A percentile compares a stretch with the other conserved stretches of the same genome.
Conservation (phyloP, 2,329 filamentous ascomycete genomes). For the Pyricularia sp. region DNA sequence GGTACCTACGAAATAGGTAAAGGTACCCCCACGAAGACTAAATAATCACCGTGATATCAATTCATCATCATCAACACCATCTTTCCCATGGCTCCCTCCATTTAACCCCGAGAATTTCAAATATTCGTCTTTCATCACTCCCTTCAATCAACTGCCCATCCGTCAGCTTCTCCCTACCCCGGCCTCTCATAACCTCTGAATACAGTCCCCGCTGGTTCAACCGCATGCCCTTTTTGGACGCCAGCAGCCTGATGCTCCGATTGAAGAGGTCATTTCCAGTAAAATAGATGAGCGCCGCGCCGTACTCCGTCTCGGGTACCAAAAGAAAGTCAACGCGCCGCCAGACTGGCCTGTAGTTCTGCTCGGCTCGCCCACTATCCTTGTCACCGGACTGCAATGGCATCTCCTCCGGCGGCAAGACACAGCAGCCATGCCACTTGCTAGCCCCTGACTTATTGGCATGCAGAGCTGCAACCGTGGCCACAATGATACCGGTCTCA, state of each 20-base stretch:
- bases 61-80: conserved; percentile 53
- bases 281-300: conserved; percentile 87
- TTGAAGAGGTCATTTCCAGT: conserved; percentile 96
- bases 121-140: conserved; percentile 67
- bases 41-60: background rate
- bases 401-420: conserved; percentile 39
- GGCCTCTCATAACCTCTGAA: conserved; percentile 55
- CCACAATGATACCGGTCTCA: conserved; percentile 55
- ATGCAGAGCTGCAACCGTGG: conserved; percentile 50
- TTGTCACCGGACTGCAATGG: conserved; percentile 20
- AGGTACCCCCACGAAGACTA: too few species aligned
- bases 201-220: conserved; percentile 80
- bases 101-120: conserved; percentile 71
- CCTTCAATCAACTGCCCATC: conserved; percentile 67
- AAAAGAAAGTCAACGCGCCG: conserved; percentile 77
- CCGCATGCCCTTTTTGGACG: conserved; percentile 71
- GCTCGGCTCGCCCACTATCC: conserved; percentile 12
- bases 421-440: conserved; percentile 85
- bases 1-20: too few species aligned
- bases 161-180: conserved; percentile 47
- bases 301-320: conserved; percentile 70
- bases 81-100: conserved; percentile 73
- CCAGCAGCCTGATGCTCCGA: conserved; percentile 66
- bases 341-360: conserved; percentile 43
- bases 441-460: conserved; percentile 39